Evolutionary conservation across 768 basidiomycete species (phyloP), one percentile per base, ranked within the genome.

Genomic region (Gelatoporia subvermispora): DNA sequence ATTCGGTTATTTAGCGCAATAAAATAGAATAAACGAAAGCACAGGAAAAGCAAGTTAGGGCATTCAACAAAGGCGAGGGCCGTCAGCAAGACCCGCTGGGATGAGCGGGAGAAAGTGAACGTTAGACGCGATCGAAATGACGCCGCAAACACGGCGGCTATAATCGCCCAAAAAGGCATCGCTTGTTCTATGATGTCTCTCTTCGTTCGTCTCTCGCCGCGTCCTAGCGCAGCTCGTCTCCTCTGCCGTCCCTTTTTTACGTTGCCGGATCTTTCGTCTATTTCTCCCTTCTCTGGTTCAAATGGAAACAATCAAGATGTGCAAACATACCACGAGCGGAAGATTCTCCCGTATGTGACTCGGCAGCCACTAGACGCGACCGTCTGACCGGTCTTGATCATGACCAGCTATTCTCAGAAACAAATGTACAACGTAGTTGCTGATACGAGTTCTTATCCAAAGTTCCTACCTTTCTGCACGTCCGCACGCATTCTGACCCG

Each of bases 381-480:
- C 23, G 13, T 52, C 51, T 41, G 51, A 43, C 21, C 47, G 52
- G 39, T 43, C 42, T 10, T 17, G 36, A 35, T 23, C 46, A 52
- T 49, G 37, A 22, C 28, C 56, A 96, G 94, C 36, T 97, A 94
- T 62, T 76, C 72, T 16, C 83, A 77, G 52, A 72, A 73, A 43
- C 81, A 96, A 65, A 74, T 98, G 3, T 98, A 94, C 68, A 70
- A 80, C 8, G 67, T 98, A 51, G 91, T 99, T 46, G 79, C 93
- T 13, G 85, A 98, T 66, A 86, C 97, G 22, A 80, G 74, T 15
- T 88, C 88, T 2, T 99, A 98, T 65, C 77, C 82, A 9, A 72
- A 70, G 50, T 99, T 97, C 64, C 72, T 99, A 45, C 95, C 96
- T 5, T 95, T 89, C 65, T 96, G 94, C 70, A 81, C 78, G 11